phyloP scores from a whole-genome alignment of 345 rosid genomes.

The Pelargonium nanum region DNA sequence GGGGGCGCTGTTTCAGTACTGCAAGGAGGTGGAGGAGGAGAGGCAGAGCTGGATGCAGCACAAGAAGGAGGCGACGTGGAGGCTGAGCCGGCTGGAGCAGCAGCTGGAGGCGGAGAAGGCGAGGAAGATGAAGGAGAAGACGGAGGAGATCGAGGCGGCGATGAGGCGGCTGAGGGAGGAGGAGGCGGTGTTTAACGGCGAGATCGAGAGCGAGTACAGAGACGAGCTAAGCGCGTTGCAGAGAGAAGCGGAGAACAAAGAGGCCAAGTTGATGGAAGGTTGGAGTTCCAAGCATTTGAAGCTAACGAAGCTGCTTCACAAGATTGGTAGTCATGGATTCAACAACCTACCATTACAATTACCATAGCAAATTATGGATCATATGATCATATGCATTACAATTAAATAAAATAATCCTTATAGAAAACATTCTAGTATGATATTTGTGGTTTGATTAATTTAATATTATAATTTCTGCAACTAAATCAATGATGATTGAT shows the following conservation, averaged over 20 bases:
- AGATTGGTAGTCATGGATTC: slow-evolving; percentile 8
- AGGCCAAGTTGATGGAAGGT: slow-evolving; percentile 16
- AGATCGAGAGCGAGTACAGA: slow-evolving; percentile 14
- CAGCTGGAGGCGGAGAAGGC: slow-evolving; percentile 19
- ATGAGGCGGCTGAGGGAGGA: slow-evolving; percentile 17
- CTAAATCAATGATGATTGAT: too few relatives aligned
- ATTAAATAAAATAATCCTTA: too few relatives aligned
- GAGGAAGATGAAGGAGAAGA: slow-evolving; percentile 16
- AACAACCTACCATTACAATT: too few relatives aligned
- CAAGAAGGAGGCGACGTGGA: slow-evolving; percentile 23
- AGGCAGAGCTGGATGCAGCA: slow-evolving; percentile 21
- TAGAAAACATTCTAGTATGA: too few relatives aligned
- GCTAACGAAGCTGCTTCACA: not conserved
- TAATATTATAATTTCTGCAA: too few relatives aligned
- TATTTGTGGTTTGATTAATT: too few relatives aligned
- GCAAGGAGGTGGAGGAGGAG: too few relatives aligned
- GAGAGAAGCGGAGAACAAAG: slow-evolving; percentile 16
- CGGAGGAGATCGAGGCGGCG: slow-evolving; percentile 19
- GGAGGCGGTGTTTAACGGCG: slow-evolving; percentile 11
- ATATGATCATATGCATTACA: too few relatives aligned
- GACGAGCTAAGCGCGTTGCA: slow-evolving; percentile 13
- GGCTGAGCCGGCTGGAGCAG: slow-evolving; percentile 21
- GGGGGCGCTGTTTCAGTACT: too few relatives aligned
- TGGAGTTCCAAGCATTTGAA: slow-evolving; percentile 16
- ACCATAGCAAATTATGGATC: too few relatives aligned